These are phyloP conservation scores for Yarrowia deformans DNA, from an alignment of 805 yeast genomes.

Conservation along the genomic window DNA sequence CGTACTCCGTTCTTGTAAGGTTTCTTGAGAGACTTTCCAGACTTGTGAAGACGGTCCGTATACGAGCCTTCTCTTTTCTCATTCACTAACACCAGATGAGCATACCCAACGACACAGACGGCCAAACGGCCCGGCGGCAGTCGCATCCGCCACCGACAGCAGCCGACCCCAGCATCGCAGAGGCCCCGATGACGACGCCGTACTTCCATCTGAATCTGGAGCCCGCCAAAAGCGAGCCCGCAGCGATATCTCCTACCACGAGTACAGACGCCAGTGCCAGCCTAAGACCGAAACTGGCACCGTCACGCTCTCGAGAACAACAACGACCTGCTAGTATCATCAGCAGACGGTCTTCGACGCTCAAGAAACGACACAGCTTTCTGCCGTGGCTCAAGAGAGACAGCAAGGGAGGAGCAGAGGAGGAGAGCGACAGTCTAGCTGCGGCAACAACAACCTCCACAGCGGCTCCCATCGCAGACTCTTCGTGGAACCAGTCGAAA, in stretches of 20 bases:
- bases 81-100: constrained; percentile 21
- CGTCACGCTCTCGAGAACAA: background rate
- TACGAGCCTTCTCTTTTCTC: background rate
- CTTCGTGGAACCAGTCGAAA: constrained; percentile 29
- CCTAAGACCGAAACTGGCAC: background rate
- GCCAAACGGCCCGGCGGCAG: background rate
- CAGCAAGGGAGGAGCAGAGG: background rate
- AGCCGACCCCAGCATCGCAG: background rate
- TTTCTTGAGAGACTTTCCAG: constrained; percentile 19
- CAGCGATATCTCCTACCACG: constrained; percentile 9
- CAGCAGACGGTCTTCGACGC: constrained; percentile 7
- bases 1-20: background rate
- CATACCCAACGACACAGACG: constrained; percentile 2
- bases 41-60: background rate
- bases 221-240: constrained; percentile 17
- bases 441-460: background rate
- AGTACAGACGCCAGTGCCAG: background rate
- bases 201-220: constrained; percentile 12
- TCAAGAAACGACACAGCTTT: constrained; percentile 26
- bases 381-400: constrained; percentile 30
- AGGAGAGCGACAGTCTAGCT: background rate
- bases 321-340: constrained; percentile 31
- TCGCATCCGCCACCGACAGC: background rate
- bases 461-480: background rate
- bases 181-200: background rate